Percentiles rank a stretch among this genome's conserved stretches.
Conservation (phyloP, 2,329 filamentous ascomycete genomes). For the Xylariaceae sp. region DNA sequence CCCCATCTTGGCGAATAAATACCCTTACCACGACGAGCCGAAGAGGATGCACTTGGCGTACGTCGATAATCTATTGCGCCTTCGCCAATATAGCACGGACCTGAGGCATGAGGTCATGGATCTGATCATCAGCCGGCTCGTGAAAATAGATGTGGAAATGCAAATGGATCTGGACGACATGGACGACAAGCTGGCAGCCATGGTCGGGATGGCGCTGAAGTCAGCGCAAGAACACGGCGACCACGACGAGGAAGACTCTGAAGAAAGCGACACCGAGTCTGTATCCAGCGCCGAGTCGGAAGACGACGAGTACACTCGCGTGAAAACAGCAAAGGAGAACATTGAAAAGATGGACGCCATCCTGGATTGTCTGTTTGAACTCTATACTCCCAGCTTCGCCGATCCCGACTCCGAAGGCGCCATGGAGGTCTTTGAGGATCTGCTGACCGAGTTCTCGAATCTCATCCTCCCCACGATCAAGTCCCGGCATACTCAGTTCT, state of each 20-base stretch:
- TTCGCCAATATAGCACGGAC: constrained; percentile 73
- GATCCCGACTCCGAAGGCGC: constrained; percentile 63
- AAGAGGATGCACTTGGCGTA: constrained; percentile 81
- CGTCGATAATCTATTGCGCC: constrained; percentile 72
- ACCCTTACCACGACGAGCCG: constrained; percentile 71
- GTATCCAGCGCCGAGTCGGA: constrained; percentile 64
- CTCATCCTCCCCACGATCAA: constrained; percentile 88
- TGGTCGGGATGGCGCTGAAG: constrained; percentile 54
- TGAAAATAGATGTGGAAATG: constrained; percentile 93
- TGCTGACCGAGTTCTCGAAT: constrained; percentile 79
- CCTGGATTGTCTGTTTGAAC: constrained; percentile 78
- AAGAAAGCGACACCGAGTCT: constrained; percentile 64
- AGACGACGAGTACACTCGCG: constrained; percentile 56
- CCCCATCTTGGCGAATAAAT: constrained; percentile 60
- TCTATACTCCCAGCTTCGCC: constrained; percentile 70
- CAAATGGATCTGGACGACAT: constrained; percentile 89
- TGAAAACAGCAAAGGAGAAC: constrained; percentile 71
- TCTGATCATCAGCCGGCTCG: constrained; percentile 76
- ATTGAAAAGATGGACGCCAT: constrained; percentile 89
- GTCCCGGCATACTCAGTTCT: constrained; percentile 89
- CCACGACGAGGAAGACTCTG: constrained; percentile 47
- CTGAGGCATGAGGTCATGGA: constrained; percentile 76
- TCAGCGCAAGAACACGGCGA: constrained; percentile 40
- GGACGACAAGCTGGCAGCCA: constrained; percentile 79
- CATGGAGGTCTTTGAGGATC: constrained; percentile 67